phyloP scores from a whole-genome alignment of 139 green algal genomes.

The Closterium sp. region DNA sequence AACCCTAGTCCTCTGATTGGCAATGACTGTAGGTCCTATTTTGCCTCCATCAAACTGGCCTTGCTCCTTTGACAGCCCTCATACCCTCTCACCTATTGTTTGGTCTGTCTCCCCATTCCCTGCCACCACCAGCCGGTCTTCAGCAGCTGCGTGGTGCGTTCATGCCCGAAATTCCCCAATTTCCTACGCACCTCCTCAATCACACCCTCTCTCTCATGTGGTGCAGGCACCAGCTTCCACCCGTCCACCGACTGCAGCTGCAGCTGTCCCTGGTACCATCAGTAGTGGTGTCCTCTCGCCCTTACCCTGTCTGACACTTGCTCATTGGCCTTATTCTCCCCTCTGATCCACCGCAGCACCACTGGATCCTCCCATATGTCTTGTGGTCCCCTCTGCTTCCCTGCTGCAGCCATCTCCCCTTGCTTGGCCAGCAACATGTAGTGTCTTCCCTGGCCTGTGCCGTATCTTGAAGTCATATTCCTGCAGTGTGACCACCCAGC shows the following conservation, averaged over 20 bases:
- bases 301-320: neutral
- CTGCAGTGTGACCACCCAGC: too few species aligned
- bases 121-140: neutral
- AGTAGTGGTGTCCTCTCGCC: neutral
- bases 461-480: too few species aligned
- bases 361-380: neutral
- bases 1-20: neutral
- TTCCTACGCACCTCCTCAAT: neutral
- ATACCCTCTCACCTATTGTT: neutral
- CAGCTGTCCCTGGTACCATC: neutral
- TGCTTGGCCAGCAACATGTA: neutral
- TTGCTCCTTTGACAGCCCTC: neutral
- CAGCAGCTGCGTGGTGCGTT: neutral
- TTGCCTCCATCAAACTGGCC: too few species aligned
- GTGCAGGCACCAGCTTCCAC: neutral
- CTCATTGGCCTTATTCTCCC: neutral
- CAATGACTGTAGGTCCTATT: neutral
- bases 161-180: slow-evolving; percentile 3
- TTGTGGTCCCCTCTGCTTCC: too few species aligned
- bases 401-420: too few species aligned
- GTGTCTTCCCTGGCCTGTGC: too few species aligned
- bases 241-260: neutral
- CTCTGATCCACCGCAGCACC: neutral
- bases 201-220: too few species aligned
- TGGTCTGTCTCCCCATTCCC: neutral